Evolutionary conservation across 495 filamentous ascomycete genomes (phyloP).

Genomic region (Penicillium atrosanguineum): DNA sequence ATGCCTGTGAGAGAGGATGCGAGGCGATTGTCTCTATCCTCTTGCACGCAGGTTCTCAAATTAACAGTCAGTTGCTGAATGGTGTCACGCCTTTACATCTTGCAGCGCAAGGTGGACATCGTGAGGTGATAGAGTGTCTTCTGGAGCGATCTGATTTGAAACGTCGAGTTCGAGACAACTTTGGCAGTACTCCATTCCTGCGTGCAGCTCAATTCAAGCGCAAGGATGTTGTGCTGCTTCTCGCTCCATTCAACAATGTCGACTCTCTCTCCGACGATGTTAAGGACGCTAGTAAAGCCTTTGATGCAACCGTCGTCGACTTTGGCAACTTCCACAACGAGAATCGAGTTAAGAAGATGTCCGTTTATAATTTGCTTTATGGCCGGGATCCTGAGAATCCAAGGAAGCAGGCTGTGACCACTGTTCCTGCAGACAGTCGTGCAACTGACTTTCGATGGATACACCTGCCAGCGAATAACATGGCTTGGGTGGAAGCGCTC

Average conservation of each 20-base stretch:
- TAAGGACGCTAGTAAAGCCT: constrained; percentile 55
- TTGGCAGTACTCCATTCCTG: constrained; percentile 60
- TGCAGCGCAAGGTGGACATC: constrained; percentile 59
- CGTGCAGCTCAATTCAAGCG: constrained; percentile 58
- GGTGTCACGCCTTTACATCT: constrained; percentile 62
- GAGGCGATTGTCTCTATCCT: constrained; percentile 49
- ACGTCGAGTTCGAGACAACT: constrained; percentile 52
- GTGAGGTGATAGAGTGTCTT: constrained; percentile 55
- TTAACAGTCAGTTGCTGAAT: constrained; percentile 55
- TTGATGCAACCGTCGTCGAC: constrained; percentile 66
- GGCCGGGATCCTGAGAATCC: constrained; percentile 55
- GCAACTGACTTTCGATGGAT: constrained; percentile 67
- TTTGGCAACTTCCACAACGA: constrained; percentile 67
- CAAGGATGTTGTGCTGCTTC: constrained; percentile 54
- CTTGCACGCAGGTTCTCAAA: constrained; percentile 49
- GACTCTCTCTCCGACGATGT: constrained; percentile 53
- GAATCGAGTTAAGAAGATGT: constrained; percentile 51
- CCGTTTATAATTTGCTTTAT: constrained; percentile 62
- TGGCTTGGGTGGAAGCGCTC: constrained; percentile 60
- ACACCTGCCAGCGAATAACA: constrained; percentile 64
- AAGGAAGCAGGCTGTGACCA: constrained; percentile 49
- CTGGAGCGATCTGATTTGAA: constrained; percentile 47
- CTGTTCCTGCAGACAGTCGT: constrained; percentile 51
- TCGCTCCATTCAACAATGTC: constrained; percentile 55
- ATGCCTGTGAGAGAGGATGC: constrained; percentile 57